Evolutionary conservation across 2,329 filamentous ascomycete genomes (phyloP).

Genomic region (Ophiostoma pallidulum): DNA sequence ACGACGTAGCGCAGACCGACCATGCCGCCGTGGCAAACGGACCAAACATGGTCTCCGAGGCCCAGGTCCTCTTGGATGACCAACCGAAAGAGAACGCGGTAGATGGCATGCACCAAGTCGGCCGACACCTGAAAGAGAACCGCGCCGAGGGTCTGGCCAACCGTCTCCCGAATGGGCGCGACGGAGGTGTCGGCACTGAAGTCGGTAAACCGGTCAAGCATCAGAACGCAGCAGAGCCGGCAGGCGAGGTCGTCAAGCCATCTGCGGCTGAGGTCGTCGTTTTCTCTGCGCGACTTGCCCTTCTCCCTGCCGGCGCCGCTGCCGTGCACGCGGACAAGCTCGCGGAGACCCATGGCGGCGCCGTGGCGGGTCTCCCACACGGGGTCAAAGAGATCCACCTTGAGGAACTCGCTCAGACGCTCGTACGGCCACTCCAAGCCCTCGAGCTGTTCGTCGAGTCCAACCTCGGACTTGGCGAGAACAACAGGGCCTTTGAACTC

Average conservation of each 20-base stretch:
- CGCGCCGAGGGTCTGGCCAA: constrained; percentile 86
- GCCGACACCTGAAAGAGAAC: constrained; percentile 75
- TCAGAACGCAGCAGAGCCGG: constrained; percentile 87
- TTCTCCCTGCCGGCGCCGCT: constrained; percentile 70
- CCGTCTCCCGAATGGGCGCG: constrained; percentile 88
- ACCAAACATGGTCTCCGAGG: constrained; percentile 70
- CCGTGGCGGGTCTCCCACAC: constrained; percentile 95
- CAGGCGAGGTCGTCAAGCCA: constrained; percentile 97
- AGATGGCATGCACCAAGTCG: constrained; percentile 72
- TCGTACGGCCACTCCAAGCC: constrained; percentile 91
- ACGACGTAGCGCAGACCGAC: constrained; percentile 92
- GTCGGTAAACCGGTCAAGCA: constrained; percentile 95
- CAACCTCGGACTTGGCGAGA: constrained; percentile 77
- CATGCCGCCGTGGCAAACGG: constrained; percentile 96
- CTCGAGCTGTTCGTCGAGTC: constrained; percentile 65
- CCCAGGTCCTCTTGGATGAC: constrained; percentile 82
- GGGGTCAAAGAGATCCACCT: constrained; percentile 84
- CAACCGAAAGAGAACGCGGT: constrained; percentile 74
- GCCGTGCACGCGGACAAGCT: constrained; percentile 87
- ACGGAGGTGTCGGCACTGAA: constrained; percentile 97
- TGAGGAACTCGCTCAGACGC: constrained; percentile 85
- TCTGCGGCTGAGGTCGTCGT: constrained; percentile 66
- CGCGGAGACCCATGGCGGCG: constrained; percentile 87
- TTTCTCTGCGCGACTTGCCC: constrained; percentile 62
- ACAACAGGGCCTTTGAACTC: constrained; percentile 84